Evolutionary conservation across 2,329 filamentous ascomycete genomes (phyloP), one percentile per base, ranked within the genome.

Genomic region (Aspergillus vadensis): DNA sequence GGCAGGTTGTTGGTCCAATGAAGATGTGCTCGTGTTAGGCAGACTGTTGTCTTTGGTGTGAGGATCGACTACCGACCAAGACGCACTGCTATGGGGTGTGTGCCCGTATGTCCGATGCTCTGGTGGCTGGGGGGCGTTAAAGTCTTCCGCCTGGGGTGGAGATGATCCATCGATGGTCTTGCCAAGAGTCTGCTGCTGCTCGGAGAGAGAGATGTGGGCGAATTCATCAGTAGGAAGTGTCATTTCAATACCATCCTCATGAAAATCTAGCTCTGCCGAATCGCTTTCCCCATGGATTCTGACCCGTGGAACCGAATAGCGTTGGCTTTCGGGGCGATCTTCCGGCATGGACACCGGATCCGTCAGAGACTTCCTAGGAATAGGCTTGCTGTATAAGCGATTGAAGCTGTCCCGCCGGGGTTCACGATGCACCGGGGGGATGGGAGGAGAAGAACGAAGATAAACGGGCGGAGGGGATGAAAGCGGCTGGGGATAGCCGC

Each of bases 391-490:
- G 49, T 63, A 57, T 19, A 66, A 66, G 14, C 53, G 63, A 44
- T 66, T 60, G 3, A 69, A 65, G 17, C 65, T 67, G 41, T 67
- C 66, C 55, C 67, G 69, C 53, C 71, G 70, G 15, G 64, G 64
- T 61, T 65, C 69, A 58, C 66, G 65, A 27, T 50, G 63, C 15
- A 60, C 65, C 52, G 67, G 55, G 51, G 68, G 65, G 41, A 70
- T 65, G 38, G 74, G 70, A 62, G 74, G 70, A 57, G 76, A 74
- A 52, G 76, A 73, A 63, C 73, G 70, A 63, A 79, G 70, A 65
- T 80, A 79, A 62, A 77, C 77, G 27, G 77, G 75, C n/a, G 77
- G 73, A 62, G 78, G 78, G 68, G 77, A 75, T 39, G 78, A 74
- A 39, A 76, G 67, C 52, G 75, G 70, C 38, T 70, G 70, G 44